Percentiles rank a stretch among this genome's conserved stretches.
Evolutionary conservation across 2,329 filamentous ascomycete species (phyloP).

Genomic region (Trichoderma sp.): DNA sequence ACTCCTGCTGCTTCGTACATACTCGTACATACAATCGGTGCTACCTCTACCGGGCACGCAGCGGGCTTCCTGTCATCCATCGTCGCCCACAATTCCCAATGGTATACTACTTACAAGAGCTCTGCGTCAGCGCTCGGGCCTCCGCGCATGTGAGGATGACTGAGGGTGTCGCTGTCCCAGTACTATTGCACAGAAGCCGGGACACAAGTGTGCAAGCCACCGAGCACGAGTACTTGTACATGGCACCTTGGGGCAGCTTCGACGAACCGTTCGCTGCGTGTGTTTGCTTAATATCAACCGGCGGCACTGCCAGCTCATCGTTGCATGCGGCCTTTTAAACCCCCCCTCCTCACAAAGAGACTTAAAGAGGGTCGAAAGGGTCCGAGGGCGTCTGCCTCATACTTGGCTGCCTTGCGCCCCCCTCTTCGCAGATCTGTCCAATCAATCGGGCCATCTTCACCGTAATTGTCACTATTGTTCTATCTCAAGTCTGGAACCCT

Average conservation of each 20-base stretch:
- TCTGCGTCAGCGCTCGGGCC: constrained; percentile 6
- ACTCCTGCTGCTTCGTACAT: background rate
- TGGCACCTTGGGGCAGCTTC: background rate
- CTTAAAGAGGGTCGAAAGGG: constrained; percentile 18
- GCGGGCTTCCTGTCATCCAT: constrained; percentile 7
- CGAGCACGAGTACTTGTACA: constrained; percentile 2
- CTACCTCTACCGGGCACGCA: constrained; percentile 15
- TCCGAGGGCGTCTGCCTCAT: constrained; percentile 19
- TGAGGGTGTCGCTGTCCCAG: constrained; percentile 10
- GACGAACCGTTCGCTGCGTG: constrained; percentile 16
- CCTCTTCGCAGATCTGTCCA: constrained; percentile 14
- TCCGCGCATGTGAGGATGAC: background rate
- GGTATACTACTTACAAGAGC: background rate
- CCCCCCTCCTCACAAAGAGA: constrained; percentile 5
- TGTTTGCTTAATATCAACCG: constrained; percentile 39
- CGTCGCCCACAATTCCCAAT: background rate
- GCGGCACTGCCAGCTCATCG: constrained; percentile 73
- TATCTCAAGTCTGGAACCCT: constrained; percentile 18
- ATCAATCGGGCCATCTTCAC: constrained; percentile 19
- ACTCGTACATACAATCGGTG: background rate
- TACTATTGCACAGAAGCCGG: constrained; percentile 1
- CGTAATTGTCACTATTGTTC: constrained; percentile 19
- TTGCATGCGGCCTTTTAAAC: constrained; percentile 59
- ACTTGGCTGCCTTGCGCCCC: constrained; percentile 14
- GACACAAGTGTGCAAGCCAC: constrained; percentile 5